These are phyloP conservation scores for Xerocomellus chrysenteron DNA, from an alignment of 768 basidiomycete genomes.

Conservation along the genomic window DNA sequence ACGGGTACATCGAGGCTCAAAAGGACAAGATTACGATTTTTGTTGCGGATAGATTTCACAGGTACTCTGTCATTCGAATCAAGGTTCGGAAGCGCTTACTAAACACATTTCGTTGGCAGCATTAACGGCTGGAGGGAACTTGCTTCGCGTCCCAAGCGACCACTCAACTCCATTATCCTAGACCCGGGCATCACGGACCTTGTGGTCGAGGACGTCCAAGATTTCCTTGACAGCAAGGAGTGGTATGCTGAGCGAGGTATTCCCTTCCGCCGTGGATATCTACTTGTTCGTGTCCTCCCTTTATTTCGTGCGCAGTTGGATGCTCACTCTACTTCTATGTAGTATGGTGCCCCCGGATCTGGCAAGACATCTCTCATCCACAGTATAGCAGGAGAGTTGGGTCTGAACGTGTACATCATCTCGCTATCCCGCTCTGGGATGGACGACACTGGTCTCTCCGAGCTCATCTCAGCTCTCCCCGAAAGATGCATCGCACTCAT, in stretches of 20 bases:
- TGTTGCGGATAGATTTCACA: slow-evolving; percentile 45
- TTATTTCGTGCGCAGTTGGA: background rate
- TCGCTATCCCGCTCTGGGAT: slow-evolving; percentile 62
- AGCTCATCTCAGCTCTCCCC: slow-evolving; percentile 64
- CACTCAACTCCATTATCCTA: slow-evolving; percentile 64
- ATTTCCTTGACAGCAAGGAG: slow-evolving; percentile 63
- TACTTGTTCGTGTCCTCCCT: slow-evolving; percentile 42
- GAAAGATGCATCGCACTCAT: slow-evolving; percentile 72
- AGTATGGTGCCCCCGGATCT: slow-evolving; percentile 74
- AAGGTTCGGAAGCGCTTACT: background rate
- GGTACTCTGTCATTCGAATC: slow-evolving; percentile 23
- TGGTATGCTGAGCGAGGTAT: slow-evolving; percentile 81
- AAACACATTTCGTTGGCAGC: slow-evolving; percentile 14
- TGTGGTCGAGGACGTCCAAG: slow-evolving; percentile 64
- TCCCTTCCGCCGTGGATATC: slow-evolving; percentile 77
- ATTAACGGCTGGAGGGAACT: slow-evolving; percentile 51
- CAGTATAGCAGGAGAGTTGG: slow-evolving; percentile 74
- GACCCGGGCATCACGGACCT: slow-evolving; percentile 67
- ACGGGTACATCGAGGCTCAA: slow-evolving; percentile 48
- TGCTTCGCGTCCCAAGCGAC: slow-evolving; percentile 61
- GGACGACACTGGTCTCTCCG: slow-evolving; percentile 58
- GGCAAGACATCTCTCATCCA: slow-evolving; percentile 82
- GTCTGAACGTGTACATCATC: slow-evolving; percentile 70
- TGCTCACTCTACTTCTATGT: background rate
- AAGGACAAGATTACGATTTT: slow-evolving; percentile 53